phyloP scores from a whole-genome alignment of 2,329 filamentous ascomycete genomes.

The Cercospora zeina region DNA sequence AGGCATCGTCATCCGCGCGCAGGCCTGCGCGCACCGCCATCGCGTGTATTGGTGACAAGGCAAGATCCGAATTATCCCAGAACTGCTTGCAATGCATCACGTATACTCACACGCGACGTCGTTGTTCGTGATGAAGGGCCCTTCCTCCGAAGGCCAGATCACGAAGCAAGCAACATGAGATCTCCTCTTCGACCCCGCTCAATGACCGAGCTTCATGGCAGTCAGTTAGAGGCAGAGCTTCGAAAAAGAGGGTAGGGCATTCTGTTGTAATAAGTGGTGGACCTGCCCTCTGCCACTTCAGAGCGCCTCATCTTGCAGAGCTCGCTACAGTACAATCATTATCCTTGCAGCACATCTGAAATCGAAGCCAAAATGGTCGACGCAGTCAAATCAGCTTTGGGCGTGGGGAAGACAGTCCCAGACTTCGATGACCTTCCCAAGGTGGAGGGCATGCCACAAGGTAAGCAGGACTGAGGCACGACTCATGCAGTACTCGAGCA shows the following conservation, averaged over 20 bases:
- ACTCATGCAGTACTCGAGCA: neutral
- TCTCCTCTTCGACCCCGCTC: conserved; percentile 16
- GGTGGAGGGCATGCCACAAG: conserved; percentile 46
- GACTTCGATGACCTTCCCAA: conserved; percentile 47
- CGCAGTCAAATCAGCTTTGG: conserved; percentile 14
- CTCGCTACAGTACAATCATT: neutral
- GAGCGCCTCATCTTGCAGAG: neutral
- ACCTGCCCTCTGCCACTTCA: neutral
- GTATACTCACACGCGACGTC: neutral
- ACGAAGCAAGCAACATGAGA: conserved; percentile 3
- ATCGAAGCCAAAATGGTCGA: conserved; percentile 14
- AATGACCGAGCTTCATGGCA: conserved; percentile 6
- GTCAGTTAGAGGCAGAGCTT: neutral
- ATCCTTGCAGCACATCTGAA: conserved; percentile 9
- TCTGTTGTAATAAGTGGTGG: conserved; percentile 7
- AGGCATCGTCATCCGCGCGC: neutral
- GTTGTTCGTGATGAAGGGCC: neutral
- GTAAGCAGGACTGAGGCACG: conserved; percentile 20
- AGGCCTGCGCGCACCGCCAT: conserved; percentile 4
- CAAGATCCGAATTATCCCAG: neutral
- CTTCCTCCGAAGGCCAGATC: conserved; percentile 5
- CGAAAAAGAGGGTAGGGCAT: conserved; percentile 5
- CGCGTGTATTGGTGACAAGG: too few relatives aligned
- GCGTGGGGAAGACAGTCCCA: conserved; percentile 38
- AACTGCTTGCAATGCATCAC: neutral